Percentiles rank a stretch among this genome's conserved stretches.
These are phyloP conservation scores for Larix kaempferi DNA, from an alignment of 75 land plant genomes.

Conservation along the genomic window DNA sequence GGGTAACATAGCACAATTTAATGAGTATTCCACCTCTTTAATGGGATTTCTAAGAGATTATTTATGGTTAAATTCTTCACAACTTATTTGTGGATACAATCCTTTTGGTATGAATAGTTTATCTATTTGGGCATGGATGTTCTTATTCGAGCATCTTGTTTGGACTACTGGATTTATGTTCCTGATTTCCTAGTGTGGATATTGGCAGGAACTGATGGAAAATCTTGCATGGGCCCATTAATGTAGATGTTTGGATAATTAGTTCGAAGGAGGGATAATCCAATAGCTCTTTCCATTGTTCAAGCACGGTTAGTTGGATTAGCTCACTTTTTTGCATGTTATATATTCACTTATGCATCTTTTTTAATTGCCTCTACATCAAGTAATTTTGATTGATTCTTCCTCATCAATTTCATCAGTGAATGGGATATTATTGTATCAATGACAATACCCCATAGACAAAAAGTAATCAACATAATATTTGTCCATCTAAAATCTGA, in stretches of 20 bases:
- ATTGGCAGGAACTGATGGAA: slow-evolving; percentile 8
- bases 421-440: too few species aligned
- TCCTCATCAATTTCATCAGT: not conserved
- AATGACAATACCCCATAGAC: not conserved
- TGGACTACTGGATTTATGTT: slow-evolving; percentile 8
- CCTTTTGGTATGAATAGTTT: too few species aligned
- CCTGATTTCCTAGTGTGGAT: not conserved
- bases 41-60: not conserved
- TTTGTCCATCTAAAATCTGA: not conserved
- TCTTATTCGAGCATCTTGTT: not conserved
- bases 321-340: not conserved
- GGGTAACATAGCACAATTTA: not conserved
- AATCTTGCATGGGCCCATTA: not conserved
- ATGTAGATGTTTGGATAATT: not conserved
- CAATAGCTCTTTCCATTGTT: not conserved
- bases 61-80: not conserved
- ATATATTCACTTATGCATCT: not conserved
- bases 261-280: not conserved
- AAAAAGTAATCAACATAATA: not conserved
- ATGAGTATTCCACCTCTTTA: not conserved
- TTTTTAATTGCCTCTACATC: not conserved
- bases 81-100: too few species aligned
- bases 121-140: not conserved
- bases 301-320: not conserved
- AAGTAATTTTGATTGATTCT: not conserved